Evolutionary conservation across 257 asterid species (phyloP).

Genomic region (Nicotiana benthamiana): DNA sequence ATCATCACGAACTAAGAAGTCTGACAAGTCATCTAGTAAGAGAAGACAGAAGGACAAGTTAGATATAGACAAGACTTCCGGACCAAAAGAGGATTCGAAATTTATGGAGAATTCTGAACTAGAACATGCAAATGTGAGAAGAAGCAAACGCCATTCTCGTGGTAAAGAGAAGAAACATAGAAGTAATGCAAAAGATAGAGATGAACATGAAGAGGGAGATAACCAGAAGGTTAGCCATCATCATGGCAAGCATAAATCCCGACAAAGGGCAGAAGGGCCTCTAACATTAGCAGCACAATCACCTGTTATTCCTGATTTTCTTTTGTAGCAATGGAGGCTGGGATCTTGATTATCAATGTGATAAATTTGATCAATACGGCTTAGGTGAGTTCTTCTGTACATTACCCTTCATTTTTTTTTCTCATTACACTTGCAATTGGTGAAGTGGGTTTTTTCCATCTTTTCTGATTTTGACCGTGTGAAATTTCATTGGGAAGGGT

Average conservation of each 20-base stretch:
- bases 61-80: conserved; percentile 16
- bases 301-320: conserved; percentile 79
- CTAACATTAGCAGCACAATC: conserved; percentile 41
- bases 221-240: conserved; percentile 38
- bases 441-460: not conserved
- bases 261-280: conserved; percentile 50
- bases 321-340: conserved; percentile 40
- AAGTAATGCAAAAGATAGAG: conserved; percentile 38
- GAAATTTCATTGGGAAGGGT: not conserved
- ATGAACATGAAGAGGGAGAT: conserved; percentile 40
- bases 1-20: conserved; percentile 31
- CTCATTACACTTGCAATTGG: not conserved
- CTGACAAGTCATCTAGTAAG: conserved; percentile 36
- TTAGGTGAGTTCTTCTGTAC: conserved; percentile 14
- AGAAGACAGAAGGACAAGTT: conserved; percentile 33
- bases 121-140: conserved; percentile 31
- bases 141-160: conserved; percentile 37
- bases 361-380: not conserved
- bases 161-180: conserved; percentile 52
- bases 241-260: conserved; percentile 51
- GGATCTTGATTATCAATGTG: not conserved
- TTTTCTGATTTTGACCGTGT: not conserved
- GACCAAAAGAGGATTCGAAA: conserved; percentile 15
- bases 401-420: not conserved
- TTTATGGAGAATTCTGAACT: conserved; percentile 24